Conservation (phyloP, 768 basidiomycete genomes). For the Grammothele lineata region DNA sequence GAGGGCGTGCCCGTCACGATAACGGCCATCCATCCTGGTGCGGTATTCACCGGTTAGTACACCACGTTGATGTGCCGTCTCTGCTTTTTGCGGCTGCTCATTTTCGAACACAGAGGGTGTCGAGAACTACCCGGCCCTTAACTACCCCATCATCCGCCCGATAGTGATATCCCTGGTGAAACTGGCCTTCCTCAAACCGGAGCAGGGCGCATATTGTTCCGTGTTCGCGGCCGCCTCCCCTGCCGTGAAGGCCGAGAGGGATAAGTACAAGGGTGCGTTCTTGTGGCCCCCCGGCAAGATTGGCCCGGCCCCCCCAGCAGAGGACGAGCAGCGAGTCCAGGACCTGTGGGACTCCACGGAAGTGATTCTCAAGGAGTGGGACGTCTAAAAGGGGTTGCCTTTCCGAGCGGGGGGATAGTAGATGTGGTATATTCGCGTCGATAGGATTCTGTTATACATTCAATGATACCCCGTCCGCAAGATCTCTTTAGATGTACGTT, state of each 20-base stretch:
- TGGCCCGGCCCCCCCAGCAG: slow-evolving; percentile 21
- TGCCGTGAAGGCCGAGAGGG: slow-evolving; percentile 27
- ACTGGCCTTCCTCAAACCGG: slow-evolving; percentile 25
- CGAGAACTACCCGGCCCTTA: slow-evolving; percentile 1
- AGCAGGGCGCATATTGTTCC: slow-evolving; percentile 33
- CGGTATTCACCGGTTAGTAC: slow-evolving; percentile 32
- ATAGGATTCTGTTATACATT: no score
- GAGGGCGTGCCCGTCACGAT: slow-evolving; percentile 34
- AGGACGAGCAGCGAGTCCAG: slow-evolving; percentile 29
- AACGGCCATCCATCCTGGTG: slow-evolving; percentile 40
- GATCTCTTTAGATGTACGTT: no score
- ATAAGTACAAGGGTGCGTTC: slow-evolving; percentile 35
- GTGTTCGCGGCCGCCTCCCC: slow-evolving; percentile 39
- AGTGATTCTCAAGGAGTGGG: slow-evolving; percentile 26
- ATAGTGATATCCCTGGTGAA: slow-evolving; percentile 17
- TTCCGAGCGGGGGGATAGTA: no score
- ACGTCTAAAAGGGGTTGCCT: slow-evolving; percentile 6
- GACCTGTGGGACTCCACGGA: slow-evolving; percentile 39
- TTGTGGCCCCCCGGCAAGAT: slow-evolving; percentile 33
- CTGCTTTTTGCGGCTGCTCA: not conserved
- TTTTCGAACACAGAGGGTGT: slow-evolving; percentile 15
- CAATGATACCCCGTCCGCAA: no score
- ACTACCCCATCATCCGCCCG: not conserved
- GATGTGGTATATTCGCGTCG: no score
- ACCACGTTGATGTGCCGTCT: not conserved